Base-by-base conservation (phyloP, 2,329 filamentous ascomycete genomes). In the Xylariaceae sp. region DNA sequence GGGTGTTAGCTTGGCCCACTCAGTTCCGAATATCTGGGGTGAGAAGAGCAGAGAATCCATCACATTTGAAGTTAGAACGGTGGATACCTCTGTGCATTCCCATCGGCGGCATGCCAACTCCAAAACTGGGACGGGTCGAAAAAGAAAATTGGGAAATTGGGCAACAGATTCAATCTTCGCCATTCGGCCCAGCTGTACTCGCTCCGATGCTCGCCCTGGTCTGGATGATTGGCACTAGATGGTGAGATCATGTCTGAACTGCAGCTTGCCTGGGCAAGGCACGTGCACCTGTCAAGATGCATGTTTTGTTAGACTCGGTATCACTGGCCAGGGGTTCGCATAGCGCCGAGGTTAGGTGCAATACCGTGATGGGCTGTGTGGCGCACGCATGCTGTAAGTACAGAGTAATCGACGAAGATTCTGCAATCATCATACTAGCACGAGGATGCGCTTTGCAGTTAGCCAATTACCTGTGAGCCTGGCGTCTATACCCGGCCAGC, bases 11-110 rank as follows among this genome's bases (percentile, higher is more conserved):
- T n/a, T 52, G 56, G 43, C 52, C 56, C 56, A 58, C 54, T 45
- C 45, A 27, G 54, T 54, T 44, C 56, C 54, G 56, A 55, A 52
- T 52, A 53, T 52, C 56, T 57, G 54, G 56, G 48, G 54, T 51
- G 48, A 40, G 53, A 52, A 52, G 53, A 48, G 44, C 51, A 51
- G 35, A 47, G 47, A 27, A 35, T 36, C n/a, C 14, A 44, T 38
- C 48, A 47, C 51, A 44, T 51, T 54, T 42, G 41, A 41, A 52
- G 45, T 49, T 58, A 57, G 55, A 47, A 27, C 45, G 45, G 52
- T 55, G 49, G 52, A 39, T 49, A 57, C 49, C 32, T 47, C 42
- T 49, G 50, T 47, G 52, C 41, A 47, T 45, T 46, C 51, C 49
- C 38, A 44, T 54, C 49, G 46, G 49, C 44, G 41, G 47, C 47